Percentiles rank a stretch among this genome's conserved stretches.
Conservation (phyloP, 1,284 basidiomycete genomes). For the Apiotrichum brassicae region DNA sequence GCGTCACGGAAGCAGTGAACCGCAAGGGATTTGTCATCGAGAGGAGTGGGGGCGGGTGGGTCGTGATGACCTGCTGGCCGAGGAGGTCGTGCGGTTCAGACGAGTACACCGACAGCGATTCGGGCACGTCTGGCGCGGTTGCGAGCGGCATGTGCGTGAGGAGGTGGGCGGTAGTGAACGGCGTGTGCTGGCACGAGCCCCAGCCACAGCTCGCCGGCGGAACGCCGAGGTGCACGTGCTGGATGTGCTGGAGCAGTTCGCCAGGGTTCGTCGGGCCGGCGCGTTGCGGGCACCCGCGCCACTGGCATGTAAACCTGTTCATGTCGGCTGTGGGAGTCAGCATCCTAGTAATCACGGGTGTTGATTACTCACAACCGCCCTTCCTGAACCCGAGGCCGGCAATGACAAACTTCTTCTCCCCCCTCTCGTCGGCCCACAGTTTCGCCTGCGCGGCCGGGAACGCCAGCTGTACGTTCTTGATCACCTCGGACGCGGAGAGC, state of each 20-base stretch:
- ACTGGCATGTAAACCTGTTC: conserved; percentile 34
- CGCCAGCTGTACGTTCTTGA: conserved; percentile 44
- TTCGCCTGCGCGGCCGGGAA: conserved; percentile 41
- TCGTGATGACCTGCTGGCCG: conserved; percentile 16
- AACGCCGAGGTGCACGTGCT: conserved; percentile 20
- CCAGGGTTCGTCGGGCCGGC: conserved; percentile 18
- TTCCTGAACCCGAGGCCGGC: conserved; percentile 41
- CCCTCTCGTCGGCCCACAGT: conserved; percentile 30
- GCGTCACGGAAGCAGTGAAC: conserved; percentile 24
- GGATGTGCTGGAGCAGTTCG: conserved; percentile 29
- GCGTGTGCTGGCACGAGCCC: conserved; percentile 28
- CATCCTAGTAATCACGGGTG: background rate
- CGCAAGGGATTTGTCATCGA: conserved; percentile 18
- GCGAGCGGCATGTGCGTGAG: conserved; percentile 36
- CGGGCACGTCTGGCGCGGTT: conserved; percentile 10
- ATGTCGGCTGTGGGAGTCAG: conserved; percentile 27
- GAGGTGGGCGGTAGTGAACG: conserved; percentile 33
- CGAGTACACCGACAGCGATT: conserved; percentile 16
- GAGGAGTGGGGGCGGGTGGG: conserved; percentile 25
- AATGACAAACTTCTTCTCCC: conserved; percentile 41
- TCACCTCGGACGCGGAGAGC: conserved; percentile 42
- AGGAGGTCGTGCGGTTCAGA: conserved; percentile 9
- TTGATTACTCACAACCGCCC: conserved; percentile 24
- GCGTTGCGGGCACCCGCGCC: conserved; percentile 26
- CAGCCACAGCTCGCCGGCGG: conserved; percentile 27